Evolutionary conservation across 768 basidiomycete species (phyloP).

Genomic region (Podaxis carcinomalis): DNA sequence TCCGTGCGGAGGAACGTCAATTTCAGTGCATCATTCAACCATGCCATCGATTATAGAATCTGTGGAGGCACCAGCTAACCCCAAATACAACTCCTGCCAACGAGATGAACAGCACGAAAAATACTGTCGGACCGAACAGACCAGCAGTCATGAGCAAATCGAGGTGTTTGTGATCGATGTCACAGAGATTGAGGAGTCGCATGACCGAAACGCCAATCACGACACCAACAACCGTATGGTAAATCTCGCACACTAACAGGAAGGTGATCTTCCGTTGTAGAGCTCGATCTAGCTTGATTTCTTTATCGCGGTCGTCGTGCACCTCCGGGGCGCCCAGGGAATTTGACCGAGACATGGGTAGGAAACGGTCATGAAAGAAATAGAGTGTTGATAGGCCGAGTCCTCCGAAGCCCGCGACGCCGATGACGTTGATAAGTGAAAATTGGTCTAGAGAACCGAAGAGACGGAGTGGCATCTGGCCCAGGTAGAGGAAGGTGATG

Average conservation of each 20-base stretch:
- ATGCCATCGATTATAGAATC: not conserved
- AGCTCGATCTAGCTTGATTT: constrained; percentile 2
- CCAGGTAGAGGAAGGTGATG: constrained; percentile 1
- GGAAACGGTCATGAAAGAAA: not conserved
- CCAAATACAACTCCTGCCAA: not conserved
- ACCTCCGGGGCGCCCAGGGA: not conserved
- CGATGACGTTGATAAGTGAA: not conserved
- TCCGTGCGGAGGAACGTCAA: too few species aligned
- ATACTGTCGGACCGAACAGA: constrained; percentile 3
- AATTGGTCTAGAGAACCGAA: constrained; percentile 1
- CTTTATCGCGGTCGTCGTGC: not conserved
- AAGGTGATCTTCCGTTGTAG: constrained; percentile 2
- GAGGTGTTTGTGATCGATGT: constrained; percentile 3
- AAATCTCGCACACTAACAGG: constrained; percentile 8
- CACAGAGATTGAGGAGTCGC: not conserved
- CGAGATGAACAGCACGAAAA: constrained; percentile 1
- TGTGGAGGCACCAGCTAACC: not conserved
- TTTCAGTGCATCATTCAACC: not conserved
- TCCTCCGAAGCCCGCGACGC: constrained; percentile 6
- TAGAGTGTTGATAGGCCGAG: not conserved
- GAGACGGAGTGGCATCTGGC: constrained; percentile 1
- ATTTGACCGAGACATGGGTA: not conserved
- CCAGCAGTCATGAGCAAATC: constrained; percentile 3
- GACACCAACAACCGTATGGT: constrained; percentile 2
- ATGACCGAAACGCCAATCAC: constrained; percentile 4